Evolutionary conservation across 2,329 filamentous ascomycete genomes (phyloP), one percentile per base, ranked within the genome.

Genomic region (Pseudogymnoascus sp.): DNA sequence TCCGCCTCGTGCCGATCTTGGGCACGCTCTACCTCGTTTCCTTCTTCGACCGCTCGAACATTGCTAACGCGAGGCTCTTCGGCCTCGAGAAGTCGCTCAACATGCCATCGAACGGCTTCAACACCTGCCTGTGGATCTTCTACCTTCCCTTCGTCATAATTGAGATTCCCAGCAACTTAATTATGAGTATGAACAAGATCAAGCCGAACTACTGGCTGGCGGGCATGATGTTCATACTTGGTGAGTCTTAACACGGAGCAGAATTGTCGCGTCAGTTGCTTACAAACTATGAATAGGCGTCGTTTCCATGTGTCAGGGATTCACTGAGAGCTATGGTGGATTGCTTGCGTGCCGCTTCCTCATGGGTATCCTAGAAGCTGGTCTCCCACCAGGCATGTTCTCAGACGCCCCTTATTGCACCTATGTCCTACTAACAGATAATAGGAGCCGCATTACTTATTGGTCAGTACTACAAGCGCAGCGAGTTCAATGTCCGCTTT

Each of bases 1-100:
- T 67, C 12, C 64, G 61, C 18, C 41, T 68, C 7, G 57, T 86
- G 47, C 84, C 83, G 1, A 81, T 85, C 70, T 78, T 86, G 65
- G 79, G 82, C 4, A 69, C 86, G 0, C 76, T 86, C 16, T 86
- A 85, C 63, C 72, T 86, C 6, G 73, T 81, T 28, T 80, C 77
- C 62, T 81, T 80, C 67, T 69, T 81, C 36, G 78, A 81, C 63
- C 73, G 78, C 37, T 79, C 78, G n/a, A 82, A 81, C 65, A 78
- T 81, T 59, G 78, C 77, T 16, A 76, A 76, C 66, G 74, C 74
- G 37, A 73, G 72, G 62, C 71, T 76, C 16, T 69, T 68, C 37
- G 71, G 72, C n/a, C 64, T 76, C 25, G 70, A 74, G 61, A 62
- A 69, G 5, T 74, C 75, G 30, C 59, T 68, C 43, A 63, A 72